phyloP scores from a whole-genome alignment of 2,329 filamentous ascomycete species.

The Beauveria australis region DNA sequence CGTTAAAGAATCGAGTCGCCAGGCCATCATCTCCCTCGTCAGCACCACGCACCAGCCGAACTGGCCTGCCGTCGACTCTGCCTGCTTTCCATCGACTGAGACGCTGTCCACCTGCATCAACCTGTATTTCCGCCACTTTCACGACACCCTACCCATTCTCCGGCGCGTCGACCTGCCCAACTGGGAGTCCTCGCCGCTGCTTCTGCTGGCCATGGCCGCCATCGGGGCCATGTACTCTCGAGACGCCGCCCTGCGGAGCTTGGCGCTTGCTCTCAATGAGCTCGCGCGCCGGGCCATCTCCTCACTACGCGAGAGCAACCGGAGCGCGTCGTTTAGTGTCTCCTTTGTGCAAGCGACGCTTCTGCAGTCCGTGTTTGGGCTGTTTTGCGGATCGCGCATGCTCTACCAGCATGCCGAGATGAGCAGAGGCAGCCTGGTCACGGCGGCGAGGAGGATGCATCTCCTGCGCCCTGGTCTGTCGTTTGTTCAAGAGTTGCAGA shows the following conservation, averaged over 20 bases:
- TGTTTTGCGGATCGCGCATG: constrained; percentile 9
- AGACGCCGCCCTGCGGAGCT: neutral
- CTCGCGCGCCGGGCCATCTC: constrained; percentile 1
- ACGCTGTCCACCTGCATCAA: constrained; percentile 6
- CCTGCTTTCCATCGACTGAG: constrained; percentile 1
- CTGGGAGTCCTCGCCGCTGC: neutral
- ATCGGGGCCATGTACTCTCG: constrained; percentile 8
- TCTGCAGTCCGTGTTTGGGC: constrained; percentile 6
- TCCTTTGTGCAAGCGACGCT: constrained; percentile 3
- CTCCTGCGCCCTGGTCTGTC: constrained; percentile 7
- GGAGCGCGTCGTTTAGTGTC: neutral
- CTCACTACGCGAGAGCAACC: neutral
- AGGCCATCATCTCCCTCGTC: constrained; percentile 5
- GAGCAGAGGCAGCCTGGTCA: constrained; percentile 2
- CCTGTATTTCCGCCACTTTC: constrained; percentile 9
- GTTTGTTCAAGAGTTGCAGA: constrained; percentile 5
- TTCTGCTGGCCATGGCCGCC: constrained; percentile 8
- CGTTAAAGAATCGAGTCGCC: neutral
- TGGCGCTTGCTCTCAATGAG: constrained; percentile 2
- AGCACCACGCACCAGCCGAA: neutral
- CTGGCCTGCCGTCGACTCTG: neutral
- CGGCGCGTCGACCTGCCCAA: neutral
- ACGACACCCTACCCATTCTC: constrained; percentile 1
- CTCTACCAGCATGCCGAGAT: constrained; percentile 9
- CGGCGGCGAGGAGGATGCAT: constrained; percentile 8